A percentile compares a stretch with the other conserved stretches of the same genome.
These are phyloP conservation scores for Diaporthe sp. DNA, from an alignment of 2,329 filamentous ascomycete genomes.

Conservation along the genomic window DNA sequence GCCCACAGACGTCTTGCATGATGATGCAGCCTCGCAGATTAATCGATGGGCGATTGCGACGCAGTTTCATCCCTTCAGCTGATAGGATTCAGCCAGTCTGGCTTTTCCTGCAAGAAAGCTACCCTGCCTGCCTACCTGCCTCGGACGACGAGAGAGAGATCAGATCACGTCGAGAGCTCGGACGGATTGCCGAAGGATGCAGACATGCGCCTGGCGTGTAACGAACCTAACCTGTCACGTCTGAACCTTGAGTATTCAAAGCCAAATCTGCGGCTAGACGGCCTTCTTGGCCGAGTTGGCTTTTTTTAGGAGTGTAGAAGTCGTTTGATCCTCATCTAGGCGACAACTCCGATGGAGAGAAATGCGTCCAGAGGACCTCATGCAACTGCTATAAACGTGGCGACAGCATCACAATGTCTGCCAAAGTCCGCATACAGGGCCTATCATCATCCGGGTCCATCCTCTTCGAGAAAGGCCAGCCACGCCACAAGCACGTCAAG, in stretches of 20 bases:
- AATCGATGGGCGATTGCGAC: not conserved
- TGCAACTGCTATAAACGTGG: not conserved
- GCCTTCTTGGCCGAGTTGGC: not conserved
- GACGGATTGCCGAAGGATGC: not conserved
- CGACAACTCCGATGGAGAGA: too few species aligned
- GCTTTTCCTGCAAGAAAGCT: slow-evolving; percentile 1
- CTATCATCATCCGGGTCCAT: slow-evolving; percentile 11
- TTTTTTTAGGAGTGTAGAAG: not conserved
- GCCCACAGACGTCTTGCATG: slow-evolving; percentile 17
- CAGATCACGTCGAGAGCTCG: slow-evolving; percentile 16
- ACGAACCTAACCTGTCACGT: slow-evolving; percentile 1
- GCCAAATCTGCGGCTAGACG: not conserved
- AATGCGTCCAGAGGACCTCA: not conserved
- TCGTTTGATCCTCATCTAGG: slow-evolving; percentile 14
- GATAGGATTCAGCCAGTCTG: not conserved
- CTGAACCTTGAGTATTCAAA: not conserved
- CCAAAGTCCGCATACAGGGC: not conserved
- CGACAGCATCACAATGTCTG: not conserved
- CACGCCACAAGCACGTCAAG: not conserved
- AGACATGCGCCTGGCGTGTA: not conserved
- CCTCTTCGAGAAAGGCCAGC: not conserved
- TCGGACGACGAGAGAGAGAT: slow-evolving; percentile 3
- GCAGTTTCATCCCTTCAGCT: slow-evolving; percentile 18
- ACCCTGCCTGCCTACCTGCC: not conserved
- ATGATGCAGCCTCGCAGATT: not conserved